Conservation (phyloP, 495 filamentous ascomycete species). For the Aspergillus homomorphus region DNA sequence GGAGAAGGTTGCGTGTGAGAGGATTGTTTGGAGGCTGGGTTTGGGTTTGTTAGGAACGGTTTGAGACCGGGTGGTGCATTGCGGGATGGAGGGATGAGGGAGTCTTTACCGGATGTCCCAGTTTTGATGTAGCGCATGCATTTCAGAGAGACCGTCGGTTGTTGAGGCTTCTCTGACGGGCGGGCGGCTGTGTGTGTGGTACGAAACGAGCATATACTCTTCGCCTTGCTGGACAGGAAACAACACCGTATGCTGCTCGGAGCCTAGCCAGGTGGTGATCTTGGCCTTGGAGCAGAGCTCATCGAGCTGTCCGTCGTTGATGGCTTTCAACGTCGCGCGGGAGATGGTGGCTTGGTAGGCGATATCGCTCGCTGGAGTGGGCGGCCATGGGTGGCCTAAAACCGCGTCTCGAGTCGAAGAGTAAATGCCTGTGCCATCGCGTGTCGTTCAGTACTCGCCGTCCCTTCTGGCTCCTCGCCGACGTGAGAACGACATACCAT, state of each 20-base stretch:
- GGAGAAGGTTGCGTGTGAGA: not conserved
- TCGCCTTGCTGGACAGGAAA: not conserved
- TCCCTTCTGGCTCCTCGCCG: not conserved
- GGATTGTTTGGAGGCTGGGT: constrained; percentile 2
- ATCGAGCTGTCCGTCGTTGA: not conserved
- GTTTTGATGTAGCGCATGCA: not conserved
- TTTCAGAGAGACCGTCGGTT: not conserved
- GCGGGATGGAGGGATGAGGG: not conserved
- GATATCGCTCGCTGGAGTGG: not conserved
- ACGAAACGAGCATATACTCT: not conserved
- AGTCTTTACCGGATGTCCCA: not conserved
- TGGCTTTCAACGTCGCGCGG: not conserved
- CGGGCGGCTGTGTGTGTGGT: not conserved
- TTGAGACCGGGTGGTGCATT: not conserved
- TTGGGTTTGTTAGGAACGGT: not conserved
- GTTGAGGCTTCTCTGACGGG: not conserved
- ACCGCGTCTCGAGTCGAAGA: not conserved
- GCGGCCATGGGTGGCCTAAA: not conserved
- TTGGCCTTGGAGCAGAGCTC: not conserved
- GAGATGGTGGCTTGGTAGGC: constrained; percentile 2
- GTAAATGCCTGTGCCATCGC: not conserved
- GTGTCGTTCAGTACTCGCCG: not conserved
- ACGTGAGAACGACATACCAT: not conserved
- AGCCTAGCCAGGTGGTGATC: constrained; percentile 4
- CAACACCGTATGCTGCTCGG: constrained; percentile 1